Evolutionary conservation across 805 yeast genomes (phyloP), one percentile per base, ranked within the genome.

Genomic region (Metschnikowia corniflorae): DNA sequence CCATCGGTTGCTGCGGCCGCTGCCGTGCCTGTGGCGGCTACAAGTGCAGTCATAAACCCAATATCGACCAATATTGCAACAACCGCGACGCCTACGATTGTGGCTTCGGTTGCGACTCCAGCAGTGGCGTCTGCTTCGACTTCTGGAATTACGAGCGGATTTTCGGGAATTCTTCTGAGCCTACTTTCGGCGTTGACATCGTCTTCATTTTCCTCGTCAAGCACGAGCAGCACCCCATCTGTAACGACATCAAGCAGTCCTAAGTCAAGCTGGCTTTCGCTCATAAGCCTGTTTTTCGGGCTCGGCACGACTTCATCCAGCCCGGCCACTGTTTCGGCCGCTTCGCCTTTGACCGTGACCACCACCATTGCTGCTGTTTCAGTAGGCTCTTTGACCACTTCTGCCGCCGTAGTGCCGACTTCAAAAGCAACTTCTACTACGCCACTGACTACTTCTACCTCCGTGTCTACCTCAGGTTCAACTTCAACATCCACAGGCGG

Each of bases 1-100:
- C 18, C 20, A 4, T 17, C 26, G 5, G 14, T 19, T 16, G 16
- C n/a, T 22, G 7, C 33, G 5, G n/a, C n/a, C n/a, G n/a, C n/a
- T n/a, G n/a, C n/a, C n/a, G n/a, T n/a, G n/a, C n/a, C n/a, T n/a
- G n/a, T n/a, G n/a, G n/a, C n/a, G n/a, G n/a, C n/a, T n/a, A n/a
- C n/a, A n/a, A n/a, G n/a, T n/a, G n/a, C n/a, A n/a, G n/a, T n/a
- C n/a, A n/a, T n/a, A n/a, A n/a, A n/a, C n/a, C n/a, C n/a, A n/a
- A n/a, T n/a, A n/a, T 6, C 17, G 14, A 22, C 30, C 4, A 20
- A 35, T 9, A 18, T 42, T 5, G 31, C 50, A 7, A 37, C 46
- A 5, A 31, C 20, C 13, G 27, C 43, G 12, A 30, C 37, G n/a
- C 17, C 29, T 25, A 13, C 50, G n/a, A 35, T 39, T 14, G 34